phyloP scores from a whole-genome alignment of 805 yeast genomes.

The Ogataea dorogensis region DNA sequence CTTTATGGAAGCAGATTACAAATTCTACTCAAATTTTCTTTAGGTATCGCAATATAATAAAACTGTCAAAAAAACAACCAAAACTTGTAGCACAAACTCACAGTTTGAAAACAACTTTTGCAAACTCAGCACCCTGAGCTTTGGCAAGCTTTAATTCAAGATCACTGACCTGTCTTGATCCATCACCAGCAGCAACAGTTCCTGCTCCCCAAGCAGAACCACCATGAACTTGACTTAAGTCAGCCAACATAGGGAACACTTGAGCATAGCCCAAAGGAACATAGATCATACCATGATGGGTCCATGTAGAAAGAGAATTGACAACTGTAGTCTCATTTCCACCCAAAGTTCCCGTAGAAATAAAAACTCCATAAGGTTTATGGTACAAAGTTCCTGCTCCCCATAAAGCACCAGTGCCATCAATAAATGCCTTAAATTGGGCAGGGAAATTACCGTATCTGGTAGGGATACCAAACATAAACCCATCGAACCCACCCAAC shows the following conservation, averaged over 20 bases:
- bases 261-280: slow-evolving; percentile 74
- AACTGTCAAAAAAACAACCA: neutral
- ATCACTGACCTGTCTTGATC: slow-evolving; percentile 63
- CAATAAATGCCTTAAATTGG: slow-evolving; percentile 77
- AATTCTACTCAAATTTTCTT: slow-evolving; percentile 4
- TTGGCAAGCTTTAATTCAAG: slow-evolving; percentile 64
- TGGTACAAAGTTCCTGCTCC: slow-evolving; percentile 66
- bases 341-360: slow-evolving; percentile 69
- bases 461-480: slow-evolving; percentile 77
- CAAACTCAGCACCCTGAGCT: slow-evolving; percentile 68
- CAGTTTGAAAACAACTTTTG: slow-evolving; percentile 40
- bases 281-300: slow-evolving; percentile 75
- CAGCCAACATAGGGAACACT: slow-evolving; percentile 53
- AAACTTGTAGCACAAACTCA: neutral
- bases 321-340: slow-evolving; percentile 76
- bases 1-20: slow-evolving; percentile 2
- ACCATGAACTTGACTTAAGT: slow-evolving; percentile 70
- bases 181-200: slow-evolving; percentile 70
- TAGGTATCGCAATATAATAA: neutral
- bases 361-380: slow-evolving; percentile 71
- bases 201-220: slow-evolving; percentile 91
- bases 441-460: slow-evolving; percentile 75
- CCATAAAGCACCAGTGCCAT: slow-evolving; percentile 75
- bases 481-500: slow-evolving; percentile 64
- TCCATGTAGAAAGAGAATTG: slow-evolving; percentile 55